phyloP scores from a whole-genome alignment of 306 rosid genomes.

The Fragaria nilgerrensis region DNA sequence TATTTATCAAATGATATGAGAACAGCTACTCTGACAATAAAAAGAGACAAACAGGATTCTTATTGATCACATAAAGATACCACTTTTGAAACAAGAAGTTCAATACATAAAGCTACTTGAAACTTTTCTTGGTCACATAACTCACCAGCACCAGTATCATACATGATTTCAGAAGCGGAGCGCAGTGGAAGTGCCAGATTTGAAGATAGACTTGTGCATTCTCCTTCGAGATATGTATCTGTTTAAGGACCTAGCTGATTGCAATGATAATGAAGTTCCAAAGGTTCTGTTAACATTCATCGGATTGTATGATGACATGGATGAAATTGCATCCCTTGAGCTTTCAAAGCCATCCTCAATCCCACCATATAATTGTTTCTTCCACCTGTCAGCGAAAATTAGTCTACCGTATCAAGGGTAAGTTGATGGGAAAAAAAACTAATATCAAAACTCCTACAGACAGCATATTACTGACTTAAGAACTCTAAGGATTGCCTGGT shows the following conservation, averaged over 20 bases:
- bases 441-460: slow-evolving; percentile 3
- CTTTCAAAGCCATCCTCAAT: slow-evolving; percentile 90
- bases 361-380: slow-evolving; percentile 75
- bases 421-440: slow-evolving; percentile 5
- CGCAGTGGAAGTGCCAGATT: slow-evolving; percentile 61
- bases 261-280: slow-evolving; percentile 85
- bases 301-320: slow-evolving; percentile 92
- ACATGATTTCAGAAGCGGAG: slow-evolving; percentile 72
- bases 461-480: slow-evolving; percentile 16
- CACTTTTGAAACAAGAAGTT: slow-evolving; percentile 8
- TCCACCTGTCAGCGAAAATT: slow-evolving; percentile 55
- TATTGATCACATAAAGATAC: slow-evolving; percentile 5
- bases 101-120: slow-evolving; percentile 6
- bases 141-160: slow-evolving; percentile 67
- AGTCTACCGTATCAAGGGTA: slow-evolving; percentile 26
- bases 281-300: slow-evolving; percentile 61
- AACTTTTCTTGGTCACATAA: slow-evolving; percentile 22
- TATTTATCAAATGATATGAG: neutral
- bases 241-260: slow-evolving; percentile 64
- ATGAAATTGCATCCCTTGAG: slow-evolving; percentile 87
- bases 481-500: slow-evolving; percentile 15
- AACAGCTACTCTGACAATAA: too few relatives aligned
- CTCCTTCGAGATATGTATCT: slow-evolving; percentile 61
- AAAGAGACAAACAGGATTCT: too few relatives aligned
- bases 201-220: slow-evolving; percentile 69